A percentile compares a stretch with the other conserved stretches of the same genome.
Evolutionary conservation across 495 filamentous ascomycete genomes (phyloP).

Genomic region (Neurospora sp.): DNA sequence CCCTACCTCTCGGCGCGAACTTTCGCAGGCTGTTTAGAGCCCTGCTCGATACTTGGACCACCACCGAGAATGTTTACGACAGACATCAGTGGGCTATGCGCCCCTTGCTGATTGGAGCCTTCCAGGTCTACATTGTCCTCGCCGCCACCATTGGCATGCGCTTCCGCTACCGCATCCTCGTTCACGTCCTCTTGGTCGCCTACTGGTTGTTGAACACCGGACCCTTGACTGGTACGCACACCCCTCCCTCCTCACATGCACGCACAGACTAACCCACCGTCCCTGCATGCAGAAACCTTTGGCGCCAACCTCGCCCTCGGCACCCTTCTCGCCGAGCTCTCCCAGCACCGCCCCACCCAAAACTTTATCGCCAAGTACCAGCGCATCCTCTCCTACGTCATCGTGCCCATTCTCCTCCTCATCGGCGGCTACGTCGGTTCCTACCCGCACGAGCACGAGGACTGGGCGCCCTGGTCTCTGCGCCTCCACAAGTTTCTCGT

Average conservation of each 20-base stretch:
- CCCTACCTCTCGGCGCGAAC: conserved; percentile 22
- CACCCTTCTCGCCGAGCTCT: conserved; percentile 50
- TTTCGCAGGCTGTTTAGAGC: conserved; percentile 32
- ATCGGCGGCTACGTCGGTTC: conserved; percentile 46
- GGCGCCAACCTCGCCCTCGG: conserved; percentile 53
- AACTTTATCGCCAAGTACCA: conserved; percentile 39
- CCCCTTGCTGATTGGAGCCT: conserved; percentile 49
- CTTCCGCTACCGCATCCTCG: conserved; percentile 44
- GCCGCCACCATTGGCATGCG: conserved; percentile 48
- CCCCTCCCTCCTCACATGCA: too few relatives aligned
- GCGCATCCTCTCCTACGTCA: conserved; percentile 33
- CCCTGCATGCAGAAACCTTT: conserved; percentile 35
- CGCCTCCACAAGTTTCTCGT: conserved; percentile 28
- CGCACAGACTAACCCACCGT: conserved; percentile 4
- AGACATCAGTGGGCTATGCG: conserved; percentile 57
- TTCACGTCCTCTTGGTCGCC: conserved; percentile 38
- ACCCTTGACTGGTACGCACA: conserved; percentile 19
- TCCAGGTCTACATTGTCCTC: conserved; percentile 51
- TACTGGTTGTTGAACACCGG: conserved; percentile 44
- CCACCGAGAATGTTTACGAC: conserved; percentile 49
- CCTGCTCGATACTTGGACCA: conserved; percentile 48
- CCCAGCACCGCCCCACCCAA: conserved; percentile 42
- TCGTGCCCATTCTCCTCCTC: conserved; percentile 35
- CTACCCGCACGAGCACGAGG: conserved; percentile 50
- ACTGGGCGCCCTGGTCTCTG: conserved; percentile 48